phyloP scores from a whole-genome alignment of 2,329 filamentous ascomycete genomes.

The Chaetoscypha palmicola region DNA sequence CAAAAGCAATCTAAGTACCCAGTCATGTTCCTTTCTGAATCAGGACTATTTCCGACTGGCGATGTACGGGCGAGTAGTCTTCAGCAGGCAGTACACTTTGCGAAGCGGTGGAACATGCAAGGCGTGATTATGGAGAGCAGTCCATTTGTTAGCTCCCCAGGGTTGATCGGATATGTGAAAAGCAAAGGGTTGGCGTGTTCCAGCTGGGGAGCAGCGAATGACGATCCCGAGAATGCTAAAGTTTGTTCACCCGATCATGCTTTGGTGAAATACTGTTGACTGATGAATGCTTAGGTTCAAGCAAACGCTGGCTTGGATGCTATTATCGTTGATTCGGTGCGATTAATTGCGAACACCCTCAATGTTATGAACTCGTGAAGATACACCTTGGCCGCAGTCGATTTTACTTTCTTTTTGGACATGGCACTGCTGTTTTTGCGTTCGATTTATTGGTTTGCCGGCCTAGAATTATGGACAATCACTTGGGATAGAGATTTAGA shows the following conservation, averaged over 20 bases:
- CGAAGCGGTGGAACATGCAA: conserved; percentile 7
- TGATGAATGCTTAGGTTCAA: conserved; percentile 3
- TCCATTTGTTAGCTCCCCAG: conserved; percentile 8
- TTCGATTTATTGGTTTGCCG: too few species aligned
- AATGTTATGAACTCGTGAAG: neutral
- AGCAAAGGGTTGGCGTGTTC: conserved; percentile 9
- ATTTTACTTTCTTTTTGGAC: too few species aligned
- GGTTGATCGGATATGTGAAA: conserved; percentile 8
- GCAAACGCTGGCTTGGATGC: conserved; percentile 3
- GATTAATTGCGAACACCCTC: conserved; percentile 5
- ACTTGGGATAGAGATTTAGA: too few species aligned
- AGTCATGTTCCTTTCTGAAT: conserved; percentile 11
- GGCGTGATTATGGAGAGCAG: conserved; percentile 7
- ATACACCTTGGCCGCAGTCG: too few species aligned
- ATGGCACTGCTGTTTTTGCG: too few species aligned
- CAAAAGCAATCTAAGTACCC: conserved; percentile 11
- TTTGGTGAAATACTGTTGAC: neutral
- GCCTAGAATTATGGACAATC: too few species aligned
- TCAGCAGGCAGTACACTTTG: conserved; percentile 12
- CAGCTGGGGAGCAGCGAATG: conserved; percentile 7
- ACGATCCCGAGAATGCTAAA: conserved; percentile 7
- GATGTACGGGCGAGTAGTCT: conserved; percentile 12
- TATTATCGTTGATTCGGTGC: conserved; percentile 7
- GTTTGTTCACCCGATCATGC: too few species aligned
- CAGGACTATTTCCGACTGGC: conserved; percentile 7